These are phyloP conservation scores for Delonix regia DNA, from an alignment of 306 rosid genomes.

Conservation along the genomic window DNA sequence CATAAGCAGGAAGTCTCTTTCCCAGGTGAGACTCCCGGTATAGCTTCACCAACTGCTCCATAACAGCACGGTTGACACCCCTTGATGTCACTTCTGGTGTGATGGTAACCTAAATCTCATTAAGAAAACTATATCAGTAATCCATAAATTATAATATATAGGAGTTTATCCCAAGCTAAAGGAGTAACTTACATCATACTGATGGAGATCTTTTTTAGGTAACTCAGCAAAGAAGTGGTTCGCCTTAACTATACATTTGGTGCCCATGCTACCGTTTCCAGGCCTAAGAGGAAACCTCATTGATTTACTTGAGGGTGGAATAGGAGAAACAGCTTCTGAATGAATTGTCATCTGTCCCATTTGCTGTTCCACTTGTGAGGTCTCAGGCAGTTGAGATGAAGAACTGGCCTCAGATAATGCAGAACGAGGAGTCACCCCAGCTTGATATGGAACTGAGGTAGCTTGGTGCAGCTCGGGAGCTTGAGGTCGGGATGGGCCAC, in stretches of 20 bases:
- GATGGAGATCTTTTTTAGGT: constrained; percentile 89
- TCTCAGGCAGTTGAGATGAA: constrained; percentile 55
- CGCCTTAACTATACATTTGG: constrained; percentile 73
- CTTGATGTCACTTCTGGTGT: constrained; percentile 69
- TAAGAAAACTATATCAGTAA: not conserved
- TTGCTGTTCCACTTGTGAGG: constrained; percentile 45
- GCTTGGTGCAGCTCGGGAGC: constrained; percentile 99
- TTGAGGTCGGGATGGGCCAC: constrained; percentile 71
- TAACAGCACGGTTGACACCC: constrained; percentile 73
- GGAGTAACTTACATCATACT: constrained; percentile 78
- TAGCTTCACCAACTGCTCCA: constrained; percentile 56
- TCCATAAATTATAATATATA: not conserved
- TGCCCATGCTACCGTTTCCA: constrained; percentile 81
- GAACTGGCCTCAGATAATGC: constrained; percentile 62
- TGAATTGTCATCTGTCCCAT: constrained; percentile 47
- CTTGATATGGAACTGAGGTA: constrained; percentile 61
- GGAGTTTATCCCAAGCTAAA: constrained; percentile 1
- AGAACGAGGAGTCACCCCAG: constrained; percentile 64
- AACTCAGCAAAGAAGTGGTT: constrained; percentile 92
- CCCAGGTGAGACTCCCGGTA: constrained; percentile 66
- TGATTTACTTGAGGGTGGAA: constrained; percentile 72
- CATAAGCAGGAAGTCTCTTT: constrained; percentile 72
- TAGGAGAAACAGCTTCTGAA: constrained; percentile 51
- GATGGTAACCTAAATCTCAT: constrained; percentile 55
- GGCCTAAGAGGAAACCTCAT: constrained; percentile 95